Conservation (phyloP, 495 filamentous ascomycete genomes). For the Podospora comata region DNA sequence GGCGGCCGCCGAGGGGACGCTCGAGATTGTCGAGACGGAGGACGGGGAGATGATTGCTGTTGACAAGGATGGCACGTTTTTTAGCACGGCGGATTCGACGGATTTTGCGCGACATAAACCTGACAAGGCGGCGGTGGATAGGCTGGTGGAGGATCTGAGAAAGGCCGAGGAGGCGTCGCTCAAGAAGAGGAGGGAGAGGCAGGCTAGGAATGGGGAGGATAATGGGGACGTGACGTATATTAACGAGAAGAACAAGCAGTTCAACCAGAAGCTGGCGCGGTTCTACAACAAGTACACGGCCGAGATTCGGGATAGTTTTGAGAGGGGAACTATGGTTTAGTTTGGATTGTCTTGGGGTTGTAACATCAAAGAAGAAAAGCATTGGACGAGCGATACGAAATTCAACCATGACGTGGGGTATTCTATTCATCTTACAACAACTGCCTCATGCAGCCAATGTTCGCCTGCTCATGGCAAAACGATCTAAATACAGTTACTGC, state of each 20-base stretch:
- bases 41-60: slow-evolving; percentile 93
- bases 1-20: slow-evolving; percentile 71
- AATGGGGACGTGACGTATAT: slow-evolving; percentile 93
- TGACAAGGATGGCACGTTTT: slow-evolving; percentile 85
- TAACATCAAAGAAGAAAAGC: background rate
- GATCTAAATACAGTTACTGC: background rate
- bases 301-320: slow-evolving; percentile 96
- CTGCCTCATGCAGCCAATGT: background rate
- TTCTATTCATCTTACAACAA: slow-evolving; percentile 13
- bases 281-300: slow-evolving; percentile 99
- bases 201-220: slow-evolving; percentile 68
- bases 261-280: slow-evolving; percentile 91
- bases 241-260: slow-evolving; percentile 99
- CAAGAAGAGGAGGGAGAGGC: slow-evolving; percentile 78
- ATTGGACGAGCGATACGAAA: slow-evolving; percentile 16
- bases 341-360: background rate
- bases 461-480: background rate
- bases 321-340: slow-evolving; percentile 87
- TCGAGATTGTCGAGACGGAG: slow-evolving; percentile 90
- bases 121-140: slow-evolving; percentile 83
- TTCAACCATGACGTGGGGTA: slow-evolving; percentile 11
- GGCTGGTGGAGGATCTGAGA: slow-evolving; percentile 77
- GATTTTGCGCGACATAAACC: slow-evolving; percentile 83
- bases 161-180: slow-evolving; percentile 84
- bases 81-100: slow-evolving; percentile 77